Conservation (phyloP, 2,329 filamentous ascomycete genomes). For the Fusarium mundagurra region DNA sequence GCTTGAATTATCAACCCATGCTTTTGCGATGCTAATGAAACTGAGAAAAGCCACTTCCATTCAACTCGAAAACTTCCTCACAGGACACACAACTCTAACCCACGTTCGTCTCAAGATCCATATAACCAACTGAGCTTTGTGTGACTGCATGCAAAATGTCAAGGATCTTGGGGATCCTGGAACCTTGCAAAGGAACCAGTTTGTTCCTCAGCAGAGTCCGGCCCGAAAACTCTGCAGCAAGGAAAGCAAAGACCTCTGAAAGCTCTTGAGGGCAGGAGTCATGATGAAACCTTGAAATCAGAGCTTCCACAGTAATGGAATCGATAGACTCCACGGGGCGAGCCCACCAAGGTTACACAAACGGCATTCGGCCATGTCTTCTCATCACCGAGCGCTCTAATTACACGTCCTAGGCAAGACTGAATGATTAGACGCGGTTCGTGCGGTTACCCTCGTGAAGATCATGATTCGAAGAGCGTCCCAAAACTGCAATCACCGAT, state of each 20-base stretch:
- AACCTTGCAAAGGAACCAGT: slow-evolving; percentile 54
- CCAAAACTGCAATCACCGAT: slow-evolving; percentile 35
- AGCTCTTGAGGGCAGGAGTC: slow-evolving; percentile 61
- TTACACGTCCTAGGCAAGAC: no score
- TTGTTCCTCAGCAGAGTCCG: slow-evolving; percentile 64
- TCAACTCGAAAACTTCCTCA: neutral
- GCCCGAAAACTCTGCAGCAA: slow-evolving; percentile 67
- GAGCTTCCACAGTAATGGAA: slow-evolving; percentile 41
- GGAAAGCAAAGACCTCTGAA: slow-evolving; percentile 62
- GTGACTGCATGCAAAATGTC: slow-evolving; percentile 8
- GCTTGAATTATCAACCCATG: slow-evolving; percentile 60
- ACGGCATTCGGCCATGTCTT: neutral
- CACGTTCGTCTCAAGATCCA: neutral
- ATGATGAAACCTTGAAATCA: slow-evolving; percentile 58
- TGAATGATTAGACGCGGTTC: neutral
- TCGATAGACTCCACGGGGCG: neutral
- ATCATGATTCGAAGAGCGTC: neutral
- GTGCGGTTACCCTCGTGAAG: slow-evolving; percentile 4
- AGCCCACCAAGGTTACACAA: neutral
- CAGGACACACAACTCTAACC: neutral
- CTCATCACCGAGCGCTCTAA: neutral
- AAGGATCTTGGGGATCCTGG: slow-evolving; percentile 52
- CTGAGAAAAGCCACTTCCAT: slow-evolving; percentile 53
- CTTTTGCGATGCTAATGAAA: slow-evolving; percentile 68
- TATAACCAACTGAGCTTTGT: neutral